Percentiles rank a stretch among this genome's conserved stretches.
Conservation (phyloP, 768 basidiomycete species). For the Coprinellus micaceus region DNA sequence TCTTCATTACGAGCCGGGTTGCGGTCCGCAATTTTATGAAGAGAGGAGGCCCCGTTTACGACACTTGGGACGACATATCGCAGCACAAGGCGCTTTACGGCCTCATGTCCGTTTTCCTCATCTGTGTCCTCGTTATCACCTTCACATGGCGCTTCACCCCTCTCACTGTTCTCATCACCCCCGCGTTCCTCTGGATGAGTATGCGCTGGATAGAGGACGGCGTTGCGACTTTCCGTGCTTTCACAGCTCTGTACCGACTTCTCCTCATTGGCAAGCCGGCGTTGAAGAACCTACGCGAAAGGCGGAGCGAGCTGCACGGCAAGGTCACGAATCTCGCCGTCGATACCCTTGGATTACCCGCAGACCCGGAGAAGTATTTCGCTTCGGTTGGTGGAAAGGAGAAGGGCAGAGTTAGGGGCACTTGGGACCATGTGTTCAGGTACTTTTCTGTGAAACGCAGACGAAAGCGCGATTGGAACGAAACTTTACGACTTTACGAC, state of each 20-base stretch:
- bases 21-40: conserved; percentile 76
- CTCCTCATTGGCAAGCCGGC: conserved; percentile 57
- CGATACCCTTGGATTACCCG: conserved; percentile 55
- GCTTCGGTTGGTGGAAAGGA: conserved; percentile 53
- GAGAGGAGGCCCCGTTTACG: conserved; percentile 69
- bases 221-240: conserved; percentile 74
- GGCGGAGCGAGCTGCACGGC: conserved; percentile 55
- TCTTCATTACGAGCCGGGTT: conserved; percentile 67
- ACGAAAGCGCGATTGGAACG: conserved; percentile 88
- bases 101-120: conserved; percentile 64
- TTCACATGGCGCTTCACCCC: conserved; percentile 67
- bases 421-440: conserved; percentile 66
- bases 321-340: conserved; percentile 66
- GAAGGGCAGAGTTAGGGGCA: conserved; percentile 64
- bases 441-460: conserved; percentile 80
- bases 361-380: conserved; percentile 68
- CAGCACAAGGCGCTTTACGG: conserved; percentile 88
- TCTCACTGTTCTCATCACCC: conserved; percentile 61
- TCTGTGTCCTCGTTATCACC: conserved; percentile 54
- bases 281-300: conserved; percentile 49
- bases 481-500: conserved; percentile 77
- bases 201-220: conserved; percentile 87
- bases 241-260: conserved; percentile 56
- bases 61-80: conserved; percentile 88
- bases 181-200: conserved; percentile 84